phyloP scores from a whole-genome alignment of 2,329 filamentous ascomycete genomes.

The Diaporthe vexans region DNA sequence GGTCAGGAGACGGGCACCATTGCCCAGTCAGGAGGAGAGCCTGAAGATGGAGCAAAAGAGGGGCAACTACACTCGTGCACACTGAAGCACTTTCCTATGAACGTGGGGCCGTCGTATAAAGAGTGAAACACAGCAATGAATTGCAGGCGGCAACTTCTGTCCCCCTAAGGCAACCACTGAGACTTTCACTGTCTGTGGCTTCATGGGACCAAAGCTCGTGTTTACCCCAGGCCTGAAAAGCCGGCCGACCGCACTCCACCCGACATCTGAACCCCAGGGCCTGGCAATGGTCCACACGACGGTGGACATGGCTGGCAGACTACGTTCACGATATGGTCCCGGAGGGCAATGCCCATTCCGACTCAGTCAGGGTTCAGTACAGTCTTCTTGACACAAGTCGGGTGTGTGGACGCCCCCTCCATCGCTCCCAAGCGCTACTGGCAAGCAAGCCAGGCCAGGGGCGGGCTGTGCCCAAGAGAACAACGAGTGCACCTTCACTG shows the following conservation, averaged over 20 bases:
- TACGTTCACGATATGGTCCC: background rate
- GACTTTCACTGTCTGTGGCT: background rate
- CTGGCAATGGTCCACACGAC: background rate
- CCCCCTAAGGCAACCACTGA: background rate
- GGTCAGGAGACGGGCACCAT: slow-evolving; percentile 74
- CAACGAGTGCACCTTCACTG: background rate
- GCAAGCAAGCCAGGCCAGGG: background rate
- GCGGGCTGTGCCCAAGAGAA: background rate
- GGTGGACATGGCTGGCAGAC: background rate
- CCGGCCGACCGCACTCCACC: background rate
- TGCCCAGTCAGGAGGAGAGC: slow-evolving; percentile 89
- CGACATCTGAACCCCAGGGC: background rate
- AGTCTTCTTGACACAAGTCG: background rate
- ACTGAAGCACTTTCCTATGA: slow-evolving; percentile 51
- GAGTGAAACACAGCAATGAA: too few relatives aligned
- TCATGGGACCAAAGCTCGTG: background rate
- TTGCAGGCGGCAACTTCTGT: background rate
- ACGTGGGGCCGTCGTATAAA: background rate
- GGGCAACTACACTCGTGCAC: slow-evolving; percentile 70
- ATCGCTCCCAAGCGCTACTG: background rate
- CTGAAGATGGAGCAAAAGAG: slow-evolving; percentile 81
- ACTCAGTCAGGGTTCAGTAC: too few relatives aligned
- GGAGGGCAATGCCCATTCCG: background rate
- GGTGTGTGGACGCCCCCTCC: too few relatives aligned
- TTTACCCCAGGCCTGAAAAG: too few relatives aligned